phyloP scores from a whole-genome alignment of 2,329 filamentous ascomycete species.

The Colletotrichum chrysophilum region DNA sequence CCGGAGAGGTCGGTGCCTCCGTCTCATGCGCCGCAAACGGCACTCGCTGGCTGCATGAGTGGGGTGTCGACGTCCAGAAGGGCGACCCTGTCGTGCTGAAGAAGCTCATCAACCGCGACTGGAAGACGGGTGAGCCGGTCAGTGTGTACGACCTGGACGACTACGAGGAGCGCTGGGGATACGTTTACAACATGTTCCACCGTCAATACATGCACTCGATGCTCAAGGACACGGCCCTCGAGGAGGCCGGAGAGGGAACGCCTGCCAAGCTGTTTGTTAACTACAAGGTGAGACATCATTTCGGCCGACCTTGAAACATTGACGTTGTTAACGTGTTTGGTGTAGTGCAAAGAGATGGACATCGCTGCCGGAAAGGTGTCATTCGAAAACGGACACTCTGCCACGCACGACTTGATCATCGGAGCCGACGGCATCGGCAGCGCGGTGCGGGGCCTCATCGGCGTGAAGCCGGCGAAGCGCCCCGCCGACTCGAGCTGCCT shows the following conservation, averaged over 20 bases:
- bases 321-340: not conserved
- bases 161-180: conserved; percentile 70
- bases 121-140: conserved; percentile 70
- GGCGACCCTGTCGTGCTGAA: conserved; percentile 69
- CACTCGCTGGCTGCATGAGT: conserved; percentile 72
- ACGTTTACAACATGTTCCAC: conserved; percentile 73
- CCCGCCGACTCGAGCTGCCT: conserved; percentile 66
- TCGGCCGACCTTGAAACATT: fast-evolving
- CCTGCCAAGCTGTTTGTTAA: conserved; percentile 62
- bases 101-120: conserved; percentile 73
- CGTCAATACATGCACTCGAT: conserved; percentile 72
- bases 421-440: conserved; percentile 74
- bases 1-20: conserved; percentile 71
- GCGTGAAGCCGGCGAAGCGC: conserved; percentile 64
- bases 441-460: conserved; percentile 65
- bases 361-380: conserved; percentile 51
- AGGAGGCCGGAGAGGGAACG: conserved; percentile 55
- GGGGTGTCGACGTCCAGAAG: conserved; percentile 67
- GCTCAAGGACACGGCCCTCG: conserved; percentile 64
- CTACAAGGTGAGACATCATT: conserved; percentile 44
- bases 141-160: conserved; percentile 69
- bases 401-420: conserved; percentile 63
- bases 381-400: conserved; percentile 57
- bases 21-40: conserved; percentile 74
- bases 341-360: conserved; percentile 56